Percentiles rank a stretch among this genome's conserved stretches.
Conservation (phyloP, 192 early-diverging fungal species). For the Coemansia sp. region DNA sequence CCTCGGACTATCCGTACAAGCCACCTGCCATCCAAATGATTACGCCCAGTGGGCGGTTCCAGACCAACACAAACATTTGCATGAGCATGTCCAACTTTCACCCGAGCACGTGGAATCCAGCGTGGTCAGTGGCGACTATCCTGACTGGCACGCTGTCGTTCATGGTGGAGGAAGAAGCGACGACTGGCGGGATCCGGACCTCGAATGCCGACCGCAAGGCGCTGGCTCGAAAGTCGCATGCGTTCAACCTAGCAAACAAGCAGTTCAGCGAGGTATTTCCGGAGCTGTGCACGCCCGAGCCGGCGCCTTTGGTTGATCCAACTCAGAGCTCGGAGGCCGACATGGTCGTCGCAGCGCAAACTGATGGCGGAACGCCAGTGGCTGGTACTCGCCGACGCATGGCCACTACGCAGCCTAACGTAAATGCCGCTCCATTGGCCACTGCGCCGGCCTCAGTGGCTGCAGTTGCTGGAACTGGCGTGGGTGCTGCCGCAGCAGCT, state of each 20-base stretch:
- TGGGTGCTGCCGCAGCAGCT: constrained; percentile 3
- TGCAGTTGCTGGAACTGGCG: not conserved
- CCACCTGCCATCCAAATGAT: constrained; percentile 81
- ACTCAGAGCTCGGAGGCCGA: not conserved
- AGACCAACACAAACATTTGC: constrained; percentile 87
- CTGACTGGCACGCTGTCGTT: constrained; percentile 92
- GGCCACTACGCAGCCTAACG: not conserved
- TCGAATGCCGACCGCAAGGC: constrained; percentile 71
- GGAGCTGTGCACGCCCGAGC: constrained; percentile 64
- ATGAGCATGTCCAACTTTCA: constrained; percentile 97
- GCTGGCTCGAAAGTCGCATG: constrained; percentile 73
- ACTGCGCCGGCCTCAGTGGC: not conserved
- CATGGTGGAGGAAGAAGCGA: constrained; percentile 93
- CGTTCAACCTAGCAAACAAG: constrained; percentile 69
- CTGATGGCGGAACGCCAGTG: not conserved
- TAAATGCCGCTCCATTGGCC: not conserved
- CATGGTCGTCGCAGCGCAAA: no score
- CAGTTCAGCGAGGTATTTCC: constrained; percentile 83
- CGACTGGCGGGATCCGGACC: constrained; percentile 88
- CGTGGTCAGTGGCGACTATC: constrained; percentile 96
- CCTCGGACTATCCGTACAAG: constrained; percentile 94
- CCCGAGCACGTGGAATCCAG: constrained; percentile 90
- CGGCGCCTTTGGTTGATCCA: constrained; percentile 4
- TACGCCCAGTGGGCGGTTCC: constrained; percentile 85
- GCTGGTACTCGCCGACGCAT: not conserved